Evolutionary conservation across 148 eudicot genomes (phyloP).

Genomic region (Silene uniflora): DNA sequence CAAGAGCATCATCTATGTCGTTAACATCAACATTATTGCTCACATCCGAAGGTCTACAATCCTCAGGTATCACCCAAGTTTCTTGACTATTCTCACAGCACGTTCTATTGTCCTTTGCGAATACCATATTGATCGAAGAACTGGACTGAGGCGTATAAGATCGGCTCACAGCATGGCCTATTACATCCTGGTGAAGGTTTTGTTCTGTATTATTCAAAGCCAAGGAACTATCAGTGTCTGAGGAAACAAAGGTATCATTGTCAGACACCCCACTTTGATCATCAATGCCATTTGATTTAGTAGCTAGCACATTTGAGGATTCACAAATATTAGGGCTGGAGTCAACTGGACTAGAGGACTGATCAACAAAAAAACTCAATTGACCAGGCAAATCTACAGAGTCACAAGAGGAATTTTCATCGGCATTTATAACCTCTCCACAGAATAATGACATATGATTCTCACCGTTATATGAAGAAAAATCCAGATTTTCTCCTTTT

Average conservation of each 20-base stretch:
- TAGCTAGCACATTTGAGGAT: slow-evolving; percentile 4
- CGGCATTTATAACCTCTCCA: slow-evolving; percentile 17
- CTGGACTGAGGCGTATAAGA: not conserved
- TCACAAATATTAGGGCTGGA: not conserved
- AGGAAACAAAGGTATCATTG: slow-evolving; percentile 3
- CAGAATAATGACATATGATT: not conserved
- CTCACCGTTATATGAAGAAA: not conserved
- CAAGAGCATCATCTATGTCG: slow-evolving; percentile 12
- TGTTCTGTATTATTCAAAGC: slow-evolving; percentile 13
- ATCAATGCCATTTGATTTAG: slow-evolving; percentile 14
- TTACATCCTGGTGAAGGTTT: not conserved
- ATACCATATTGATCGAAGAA: slow-evolving; percentile 7
- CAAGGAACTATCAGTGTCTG: not conserved
- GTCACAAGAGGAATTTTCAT: slow-evolving; percentile 7
- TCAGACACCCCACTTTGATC: not conserved
- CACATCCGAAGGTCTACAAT: slow-evolving; percentile 12
- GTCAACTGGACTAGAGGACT: slow-evolving; percentile 12
- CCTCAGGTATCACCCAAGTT: slow-evolving; percentile 8
- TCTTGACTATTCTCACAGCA: slow-evolving; percentile 10
- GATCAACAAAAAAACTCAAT: slow-evolving; percentile 2
- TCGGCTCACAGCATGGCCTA: not conserved
- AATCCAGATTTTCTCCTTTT: slow-evolving; percentile 24
- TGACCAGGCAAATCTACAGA: slow-evolving; percentile 12
- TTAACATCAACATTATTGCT: slow-evolving; percentile 9
- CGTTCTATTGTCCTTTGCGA: not conserved